Percentiles rank a stretch among this genome's conserved stretches.
Evolutionary conservation across 768 basidiomycete species (phyloP).

Genomic region (Mycena sanguinolenta): DNA sequence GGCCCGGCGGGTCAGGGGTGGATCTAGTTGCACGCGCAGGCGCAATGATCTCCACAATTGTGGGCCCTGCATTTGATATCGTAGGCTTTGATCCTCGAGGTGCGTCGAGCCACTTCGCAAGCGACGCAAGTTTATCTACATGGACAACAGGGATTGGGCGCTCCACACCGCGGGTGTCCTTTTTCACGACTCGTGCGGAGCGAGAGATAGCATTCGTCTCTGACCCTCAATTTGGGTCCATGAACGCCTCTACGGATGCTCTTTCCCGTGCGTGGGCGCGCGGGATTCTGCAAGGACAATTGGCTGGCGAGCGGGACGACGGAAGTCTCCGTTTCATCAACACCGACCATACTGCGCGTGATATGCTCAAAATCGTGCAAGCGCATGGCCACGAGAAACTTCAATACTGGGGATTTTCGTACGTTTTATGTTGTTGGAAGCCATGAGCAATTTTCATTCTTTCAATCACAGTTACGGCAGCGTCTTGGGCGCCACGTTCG

Average conservation of each 20-base stretch:
- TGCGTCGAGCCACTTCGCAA: constrained; percentile 1
- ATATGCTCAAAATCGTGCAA: constrained; percentile 37
- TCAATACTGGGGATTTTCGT: constrained; percentile 38
- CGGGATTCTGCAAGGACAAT: constrained; percentile 6
- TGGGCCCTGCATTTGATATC: constrained; percentile 29
- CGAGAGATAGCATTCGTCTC: constrained; percentile 14
- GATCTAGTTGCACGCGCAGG: constrained; percentile 6
- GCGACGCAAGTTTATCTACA: not conserved
- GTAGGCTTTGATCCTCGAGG: constrained; percentile 42
- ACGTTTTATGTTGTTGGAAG: constrained; percentile 6
- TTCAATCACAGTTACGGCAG: not conserved
- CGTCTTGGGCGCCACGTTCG: not conserved
- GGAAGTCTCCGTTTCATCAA: constrained; percentile 32
- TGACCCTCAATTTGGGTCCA: not conserved
- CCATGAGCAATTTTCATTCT: not conserved
- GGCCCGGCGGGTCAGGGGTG: constrained; percentile 39
- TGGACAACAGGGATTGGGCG: constrained; percentile 28
- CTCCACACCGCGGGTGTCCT: constrained; percentile 33
- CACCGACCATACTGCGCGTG: constrained; percentile 36
- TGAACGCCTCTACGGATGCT: constrained; percentile 26
- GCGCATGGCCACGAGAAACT: constrained; percentile 32
- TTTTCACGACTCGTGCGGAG: constrained; percentile 29
- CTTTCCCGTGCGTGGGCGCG: constrained; percentile 27
- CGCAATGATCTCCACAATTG: constrained; percentile 7
- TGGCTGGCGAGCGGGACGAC: constrained; percentile 30